A percentile compares a stretch with the other conserved stretches of the same genome.
These are phyloP conservation scores for Trypanosoma theileri DNA, from an alignment of 208 protist genomes.

Conservation along the genomic window DNA sequence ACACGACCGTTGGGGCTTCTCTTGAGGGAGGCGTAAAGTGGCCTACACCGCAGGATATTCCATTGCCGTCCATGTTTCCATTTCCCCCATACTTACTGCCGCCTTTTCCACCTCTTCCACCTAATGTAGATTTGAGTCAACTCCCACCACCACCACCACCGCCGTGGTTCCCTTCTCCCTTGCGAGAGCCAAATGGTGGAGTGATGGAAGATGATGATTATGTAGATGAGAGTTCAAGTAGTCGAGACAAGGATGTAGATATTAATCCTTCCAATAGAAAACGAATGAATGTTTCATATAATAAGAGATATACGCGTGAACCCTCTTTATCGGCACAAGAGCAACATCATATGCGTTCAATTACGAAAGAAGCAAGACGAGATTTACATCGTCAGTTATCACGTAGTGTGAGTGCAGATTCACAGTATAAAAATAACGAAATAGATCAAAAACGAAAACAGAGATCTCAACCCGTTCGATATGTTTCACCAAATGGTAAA, in stretches of 20 bases:
- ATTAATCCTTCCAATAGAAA: too few relatives aligned
- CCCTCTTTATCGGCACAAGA: slow-evolving; percentile 13
- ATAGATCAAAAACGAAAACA: neutral
- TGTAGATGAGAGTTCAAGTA: neutral
- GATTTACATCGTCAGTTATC: neutral
- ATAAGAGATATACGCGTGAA: neutral
- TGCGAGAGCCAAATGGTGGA: slow-evolving; percentile 6
- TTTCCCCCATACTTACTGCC: slow-evolving; percentile 41
- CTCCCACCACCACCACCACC: slow-evolving; percentile 18
- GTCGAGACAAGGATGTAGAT: too few relatives aligned
- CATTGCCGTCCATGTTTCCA: slow-evolving; percentile 63
- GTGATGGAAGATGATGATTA: neutral
- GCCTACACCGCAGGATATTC: slow-evolving; percentile 62
- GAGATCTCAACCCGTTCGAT: neutral
- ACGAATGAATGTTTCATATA: neutral
- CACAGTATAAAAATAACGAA: neutral
- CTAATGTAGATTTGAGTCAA: slow-evolving; percentile 2
- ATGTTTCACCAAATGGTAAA: neutral
- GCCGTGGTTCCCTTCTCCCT: slow-evolving; percentile 12
- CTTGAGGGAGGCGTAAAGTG: slow-evolving; percentile 18
- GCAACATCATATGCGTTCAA: neutral
- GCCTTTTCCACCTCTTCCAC: slow-evolving; percentile 15
- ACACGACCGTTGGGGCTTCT: too few relatives aligned
- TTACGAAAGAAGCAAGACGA: slow-evolving; percentile 6
- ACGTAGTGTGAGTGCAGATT: neutral